Conservation (phyloP, 2,329 filamentous ascomycete genomes). For the Trichoderma oligosporum region DNA sequence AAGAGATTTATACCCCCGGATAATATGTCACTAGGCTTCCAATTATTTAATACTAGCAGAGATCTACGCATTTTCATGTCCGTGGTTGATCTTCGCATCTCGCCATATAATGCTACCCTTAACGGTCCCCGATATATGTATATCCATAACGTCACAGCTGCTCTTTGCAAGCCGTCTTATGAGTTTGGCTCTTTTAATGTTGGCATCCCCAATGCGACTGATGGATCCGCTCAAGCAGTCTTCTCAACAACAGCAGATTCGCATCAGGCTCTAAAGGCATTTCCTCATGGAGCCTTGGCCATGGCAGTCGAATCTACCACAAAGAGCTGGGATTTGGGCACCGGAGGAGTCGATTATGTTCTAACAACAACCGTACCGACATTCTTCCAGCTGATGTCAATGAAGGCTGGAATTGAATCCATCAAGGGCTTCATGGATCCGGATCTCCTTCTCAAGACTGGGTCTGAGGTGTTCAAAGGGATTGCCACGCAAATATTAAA, state of each 20-base stretch:
- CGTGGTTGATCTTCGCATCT: conserved; percentile 3
- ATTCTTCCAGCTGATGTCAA: conserved; percentile 29
- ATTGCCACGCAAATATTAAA: not conserved
- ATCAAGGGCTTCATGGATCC: conserved; percentile 22
- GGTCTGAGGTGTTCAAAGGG: not conserved
- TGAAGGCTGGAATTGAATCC: conserved; percentile 21
- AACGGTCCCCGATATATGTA: not conserved
- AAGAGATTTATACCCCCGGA: conserved; percentile 14
- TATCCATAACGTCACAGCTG: conserved; percentile 24
- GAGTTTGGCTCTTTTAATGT: conserved; percentile 18
- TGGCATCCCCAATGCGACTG: conserved; percentile 21
- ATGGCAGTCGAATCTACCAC: not conserved
- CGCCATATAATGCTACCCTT: not conserved
- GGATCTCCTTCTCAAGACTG: conserved; percentile 16
- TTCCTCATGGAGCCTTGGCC: not conserved
- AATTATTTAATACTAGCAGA: not conserved
- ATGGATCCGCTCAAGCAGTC: conserved; percentile 23
- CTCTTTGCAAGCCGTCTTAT: conserved; percentile 4
- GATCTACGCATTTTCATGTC: conserved; percentile 10
- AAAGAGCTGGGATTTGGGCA: not conserved
- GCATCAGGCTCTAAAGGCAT: not conserved
- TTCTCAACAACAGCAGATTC: conserved; percentile 19
- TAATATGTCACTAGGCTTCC: conserved; percentile 10
- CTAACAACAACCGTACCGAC: conserved; percentile 25
- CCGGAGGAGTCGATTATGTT: conserved; percentile 5